Evolutionary conservation across 140 eudicot species (phyloP).

Genomic region (Ambrosia hybrid): DNA sequence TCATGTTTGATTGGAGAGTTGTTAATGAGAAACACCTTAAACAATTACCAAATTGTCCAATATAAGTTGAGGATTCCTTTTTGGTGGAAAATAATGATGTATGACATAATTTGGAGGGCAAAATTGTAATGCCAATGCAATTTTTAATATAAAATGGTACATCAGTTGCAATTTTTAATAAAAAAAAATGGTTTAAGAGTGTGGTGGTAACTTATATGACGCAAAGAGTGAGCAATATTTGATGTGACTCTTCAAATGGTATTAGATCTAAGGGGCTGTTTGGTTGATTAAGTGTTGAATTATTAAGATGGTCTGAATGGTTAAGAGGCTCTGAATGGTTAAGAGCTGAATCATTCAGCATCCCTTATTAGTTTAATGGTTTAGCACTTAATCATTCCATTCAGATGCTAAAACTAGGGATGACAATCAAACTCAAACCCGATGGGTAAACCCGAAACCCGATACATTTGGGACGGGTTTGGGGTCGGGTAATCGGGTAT

Average conservation of each 20-base stretch:
- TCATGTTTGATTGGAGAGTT: not conserved
- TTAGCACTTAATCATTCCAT: too few species aligned
- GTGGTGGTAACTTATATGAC: not conserved
- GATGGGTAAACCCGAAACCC: too few species aligned
- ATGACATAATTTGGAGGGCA: not conserved
- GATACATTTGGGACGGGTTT: too few species aligned
- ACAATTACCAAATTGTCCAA: slow-evolving; percentile 10
- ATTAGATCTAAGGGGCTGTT: not conserved
- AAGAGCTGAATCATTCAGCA: too few species aligned
- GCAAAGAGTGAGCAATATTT: slow-evolving; percentile 1
- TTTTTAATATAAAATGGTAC: not conserved
- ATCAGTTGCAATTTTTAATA: not conserved
- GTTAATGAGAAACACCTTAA: not conserved
- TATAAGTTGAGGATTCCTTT: not conserved
- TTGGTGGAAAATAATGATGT: not conserved
- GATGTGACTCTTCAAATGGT: not conserved
- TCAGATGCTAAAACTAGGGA: too few species aligned
- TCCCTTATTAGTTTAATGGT: too few species aligned
- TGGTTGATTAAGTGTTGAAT: too few species aligned
- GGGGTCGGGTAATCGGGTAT: too few species aligned
- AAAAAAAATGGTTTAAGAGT: not conserved
- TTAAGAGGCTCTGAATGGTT: too few species aligned
- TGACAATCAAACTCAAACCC: too few species aligned
- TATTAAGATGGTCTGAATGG: too few species aligned
- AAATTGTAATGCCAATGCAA: not conserved